Evolutionary conservation across 306 rosid genomes (phyloP).

Genomic region (Hylodesmum podocarpum): DNA sequence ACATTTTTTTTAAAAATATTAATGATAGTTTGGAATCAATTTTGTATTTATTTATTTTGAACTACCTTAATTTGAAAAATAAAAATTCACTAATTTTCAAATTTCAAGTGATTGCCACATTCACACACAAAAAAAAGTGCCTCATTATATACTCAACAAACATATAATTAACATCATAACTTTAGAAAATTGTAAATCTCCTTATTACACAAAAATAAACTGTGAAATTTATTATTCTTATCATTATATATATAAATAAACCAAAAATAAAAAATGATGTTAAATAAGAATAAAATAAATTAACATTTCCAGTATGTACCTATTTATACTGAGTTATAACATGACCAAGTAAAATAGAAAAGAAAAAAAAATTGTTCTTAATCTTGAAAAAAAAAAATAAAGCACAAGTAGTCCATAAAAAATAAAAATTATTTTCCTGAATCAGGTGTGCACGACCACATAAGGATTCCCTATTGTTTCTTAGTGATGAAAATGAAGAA

Average conservation of each 20-base stretch:
- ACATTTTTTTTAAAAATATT: not conserved
- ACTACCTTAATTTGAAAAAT: not conserved
- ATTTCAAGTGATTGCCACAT: not conserved
- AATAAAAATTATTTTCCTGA: not conserved
- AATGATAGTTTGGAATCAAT: not conserved
- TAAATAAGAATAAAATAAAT: no score
- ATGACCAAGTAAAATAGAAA: not conserved
- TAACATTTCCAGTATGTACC: no score
- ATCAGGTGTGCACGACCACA: not conserved
- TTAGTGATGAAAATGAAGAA: not conserved
- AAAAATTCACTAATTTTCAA: not conserved
- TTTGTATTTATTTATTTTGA: not conserved
- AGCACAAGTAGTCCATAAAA: not conserved
- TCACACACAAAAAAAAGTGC: not conserved
- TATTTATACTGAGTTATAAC: no score
- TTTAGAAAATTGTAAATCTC: no score
- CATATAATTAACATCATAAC: no score
- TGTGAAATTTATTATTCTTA: no score
- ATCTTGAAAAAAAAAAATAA: not conserved
- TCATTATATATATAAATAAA: no score
- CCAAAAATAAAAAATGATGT: no score
- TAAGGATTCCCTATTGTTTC: not conserved
- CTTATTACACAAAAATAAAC: no score
- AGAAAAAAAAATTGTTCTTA: not conserved
- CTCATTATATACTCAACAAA: not conserved